phyloP scores from a whole-genome alignment of 805 yeast species.

The Barnettozyma pratensis region DNA sequence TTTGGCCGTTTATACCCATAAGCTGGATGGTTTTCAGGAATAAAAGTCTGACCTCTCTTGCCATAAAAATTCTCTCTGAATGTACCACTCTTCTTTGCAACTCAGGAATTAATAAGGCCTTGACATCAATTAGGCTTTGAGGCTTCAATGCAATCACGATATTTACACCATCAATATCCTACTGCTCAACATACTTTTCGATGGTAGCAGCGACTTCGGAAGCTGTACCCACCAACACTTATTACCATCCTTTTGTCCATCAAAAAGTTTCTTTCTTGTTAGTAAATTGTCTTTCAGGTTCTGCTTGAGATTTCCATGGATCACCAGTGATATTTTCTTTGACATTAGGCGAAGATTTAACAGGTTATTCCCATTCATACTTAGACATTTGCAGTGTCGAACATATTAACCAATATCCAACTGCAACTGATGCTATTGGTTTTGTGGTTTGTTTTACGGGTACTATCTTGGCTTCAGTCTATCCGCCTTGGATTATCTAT shows the following conservation, averaged over 20 bases:
- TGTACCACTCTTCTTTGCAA: conserved; percentile 28
- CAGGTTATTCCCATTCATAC: background rate
- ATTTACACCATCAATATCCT: conserved; percentile 40
- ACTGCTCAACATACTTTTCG: conserved; percentile 33
- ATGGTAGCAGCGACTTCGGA: conserved; percentile 30
- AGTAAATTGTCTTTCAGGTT: background rate
- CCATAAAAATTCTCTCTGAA: conserved; percentile 31
- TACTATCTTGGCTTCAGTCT: conserved; percentile 2
- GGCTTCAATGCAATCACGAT: conserved; percentile 32
- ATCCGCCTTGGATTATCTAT: conserved; percentile 2
- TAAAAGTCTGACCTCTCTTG: conserved; percentile 14
- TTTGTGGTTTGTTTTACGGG: conserved; percentile 2
- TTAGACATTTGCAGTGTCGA: background rate
- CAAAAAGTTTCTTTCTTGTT: background rate
- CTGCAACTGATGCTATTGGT: conserved; percentile 3
- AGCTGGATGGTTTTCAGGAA: conserved; percentile 16
- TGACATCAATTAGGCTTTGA: conserved; percentile 33
- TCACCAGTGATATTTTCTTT: background rate
- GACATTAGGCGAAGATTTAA: background rate
- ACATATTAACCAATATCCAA: conserved; percentile 5
- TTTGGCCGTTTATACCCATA: conserved; percentile 9
- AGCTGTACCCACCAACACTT: conserved; percentile 26
- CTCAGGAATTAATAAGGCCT: conserved; percentile 31
- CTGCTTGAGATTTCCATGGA: background rate
- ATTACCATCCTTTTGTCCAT: background rate